Evolutionary conservation across 2,329 filamentous ascomycete genomes (phyloP).

Genomic region (Pochonia chlamydosporia): DNA sequence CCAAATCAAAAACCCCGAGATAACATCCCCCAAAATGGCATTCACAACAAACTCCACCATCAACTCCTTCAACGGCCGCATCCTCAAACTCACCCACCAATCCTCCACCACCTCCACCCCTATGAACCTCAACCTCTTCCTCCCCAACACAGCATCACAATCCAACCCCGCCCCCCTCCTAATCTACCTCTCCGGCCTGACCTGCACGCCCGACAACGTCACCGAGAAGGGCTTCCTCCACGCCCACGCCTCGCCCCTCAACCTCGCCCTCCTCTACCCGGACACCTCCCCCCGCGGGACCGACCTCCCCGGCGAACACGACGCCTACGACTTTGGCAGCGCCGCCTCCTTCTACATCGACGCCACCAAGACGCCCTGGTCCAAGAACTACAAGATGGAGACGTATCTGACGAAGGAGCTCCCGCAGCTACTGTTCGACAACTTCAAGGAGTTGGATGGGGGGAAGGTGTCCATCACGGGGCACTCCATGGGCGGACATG

Average conservation of each 20-base stretch:
- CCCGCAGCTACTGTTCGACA: constrained; percentile 66
- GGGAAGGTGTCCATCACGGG: constrained; percentile 76
- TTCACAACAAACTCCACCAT: constrained; percentile 89
- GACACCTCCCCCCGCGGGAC: constrained; percentile 90
- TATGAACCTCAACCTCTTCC: constrained; percentile 90
- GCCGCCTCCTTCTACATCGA: constrained; percentile 95
- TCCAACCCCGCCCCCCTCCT: constrained; percentile 65
- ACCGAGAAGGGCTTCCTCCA: constrained; percentile 88
- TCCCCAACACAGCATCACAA: constrained; percentile 64
- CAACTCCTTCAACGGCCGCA: constrained; percentile 85
- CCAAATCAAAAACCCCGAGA: too few species aligned
- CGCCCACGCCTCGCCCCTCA: constrained; percentile 68
- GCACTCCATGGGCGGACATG: constrained; percentile 96
- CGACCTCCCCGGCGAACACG: constrained; percentile 76
- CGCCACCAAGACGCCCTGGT: constrained; percentile 70
- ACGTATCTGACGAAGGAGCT: constrained; percentile 85
- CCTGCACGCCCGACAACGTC: constrained; percentile 87
- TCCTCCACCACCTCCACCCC: constrained; percentile 74
- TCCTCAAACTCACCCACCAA: constrained; percentile 87
- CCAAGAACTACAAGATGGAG: constrained; percentile 86
- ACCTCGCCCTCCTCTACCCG: constrained; percentile 89
- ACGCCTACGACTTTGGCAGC: constrained; percentile 84
- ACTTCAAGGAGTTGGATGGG: constrained; percentile 66
- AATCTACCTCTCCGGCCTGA: constrained; percentile 89
- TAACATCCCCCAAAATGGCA: constrained; percentile 50